These are phyloP conservation scores for Botrytis galanthina DNA, from an alignment of 2,329 filamentous ascomycete species.

Conservation along the genomic window DNA sequence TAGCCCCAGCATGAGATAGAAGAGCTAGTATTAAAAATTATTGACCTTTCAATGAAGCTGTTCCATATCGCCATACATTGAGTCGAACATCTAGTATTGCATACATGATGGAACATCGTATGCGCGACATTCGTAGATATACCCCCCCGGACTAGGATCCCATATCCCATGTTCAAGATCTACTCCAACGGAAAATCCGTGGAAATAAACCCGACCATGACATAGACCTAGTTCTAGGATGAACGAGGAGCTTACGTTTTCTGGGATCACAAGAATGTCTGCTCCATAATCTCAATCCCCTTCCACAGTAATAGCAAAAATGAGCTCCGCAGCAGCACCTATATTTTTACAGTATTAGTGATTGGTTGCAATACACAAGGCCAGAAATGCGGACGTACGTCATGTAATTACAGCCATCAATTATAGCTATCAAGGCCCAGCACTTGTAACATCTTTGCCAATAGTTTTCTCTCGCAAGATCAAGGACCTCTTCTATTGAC, in stretches of 20 bases:
- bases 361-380: background rate
- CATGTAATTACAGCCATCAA: background rate
- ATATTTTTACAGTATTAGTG: background rate
- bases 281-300: background rate
- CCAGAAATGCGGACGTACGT: background rate
- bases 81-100: background rate
- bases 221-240: background rate
- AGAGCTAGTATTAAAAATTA: background rate
- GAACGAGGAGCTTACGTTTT: background rate
- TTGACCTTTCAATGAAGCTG: background rate
- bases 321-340: background rate
- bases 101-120: background rate
- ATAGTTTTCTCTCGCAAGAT: background rate
- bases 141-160: background rate
- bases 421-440: background rate
- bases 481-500: background rate
- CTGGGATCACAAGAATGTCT: background rate
- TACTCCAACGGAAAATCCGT: background rate
- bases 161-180: background rate
- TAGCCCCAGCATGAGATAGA: background rate
- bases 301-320: background rate
- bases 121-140: background rate
- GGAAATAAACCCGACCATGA: background rate
- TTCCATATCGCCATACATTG: background rate
- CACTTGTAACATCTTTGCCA: background rate